A percentile compares a stretch with the other conserved stretches of the same genome.
Conservation (phyloP, 208 protist genomes). For the Crithidia thermophila region DNA sequence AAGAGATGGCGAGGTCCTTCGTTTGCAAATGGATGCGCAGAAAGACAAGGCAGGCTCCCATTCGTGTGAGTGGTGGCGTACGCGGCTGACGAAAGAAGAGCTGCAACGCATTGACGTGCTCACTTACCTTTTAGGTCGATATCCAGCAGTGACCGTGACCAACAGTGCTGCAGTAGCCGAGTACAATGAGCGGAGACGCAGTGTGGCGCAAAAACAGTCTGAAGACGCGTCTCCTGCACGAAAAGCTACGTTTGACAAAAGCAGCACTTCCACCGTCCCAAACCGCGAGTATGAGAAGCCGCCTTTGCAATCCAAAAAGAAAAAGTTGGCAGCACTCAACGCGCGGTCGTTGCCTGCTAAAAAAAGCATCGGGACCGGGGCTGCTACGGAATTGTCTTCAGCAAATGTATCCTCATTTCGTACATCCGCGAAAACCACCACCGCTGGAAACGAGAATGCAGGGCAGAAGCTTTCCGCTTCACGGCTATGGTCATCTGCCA, state of each 20-base stretch:
- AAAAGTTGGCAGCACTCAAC: conserved; percentile 10
- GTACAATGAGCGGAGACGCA: too few species aligned
- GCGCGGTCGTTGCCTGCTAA: conserved; percentile 1
- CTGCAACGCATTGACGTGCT: conserved; percentile 45
- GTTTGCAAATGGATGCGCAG: not conserved
- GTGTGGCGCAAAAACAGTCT: too few species aligned
- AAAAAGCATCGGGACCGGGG: not conserved
- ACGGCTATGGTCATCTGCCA: not conserved
- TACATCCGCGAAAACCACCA: too few species aligned
- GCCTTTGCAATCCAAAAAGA: not conserved
- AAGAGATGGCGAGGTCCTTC: not conserved
- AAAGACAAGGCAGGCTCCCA: not conserved
- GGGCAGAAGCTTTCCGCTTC: not conserved
- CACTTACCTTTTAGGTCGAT: conserved; percentile 42
- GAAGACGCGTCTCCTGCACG: too few species aligned
- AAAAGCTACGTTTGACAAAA: not conserved
- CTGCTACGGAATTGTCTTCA: too few species aligned
- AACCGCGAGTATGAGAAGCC: not conserved
- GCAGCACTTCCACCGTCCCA: not conserved
- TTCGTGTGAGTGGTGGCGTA: conserved; percentile 23
- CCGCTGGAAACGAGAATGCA: too few species aligned
- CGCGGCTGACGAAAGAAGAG: conserved; percentile 20
- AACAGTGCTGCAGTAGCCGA: not conserved
- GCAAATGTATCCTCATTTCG: too few species aligned
- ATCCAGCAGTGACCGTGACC: conserved; percentile 8